Evolutionary conservation across 306 rosid species (phyloP), one percentile per base, ranked within the genome.

Genomic region (Medicago ruthenica): DNA sequence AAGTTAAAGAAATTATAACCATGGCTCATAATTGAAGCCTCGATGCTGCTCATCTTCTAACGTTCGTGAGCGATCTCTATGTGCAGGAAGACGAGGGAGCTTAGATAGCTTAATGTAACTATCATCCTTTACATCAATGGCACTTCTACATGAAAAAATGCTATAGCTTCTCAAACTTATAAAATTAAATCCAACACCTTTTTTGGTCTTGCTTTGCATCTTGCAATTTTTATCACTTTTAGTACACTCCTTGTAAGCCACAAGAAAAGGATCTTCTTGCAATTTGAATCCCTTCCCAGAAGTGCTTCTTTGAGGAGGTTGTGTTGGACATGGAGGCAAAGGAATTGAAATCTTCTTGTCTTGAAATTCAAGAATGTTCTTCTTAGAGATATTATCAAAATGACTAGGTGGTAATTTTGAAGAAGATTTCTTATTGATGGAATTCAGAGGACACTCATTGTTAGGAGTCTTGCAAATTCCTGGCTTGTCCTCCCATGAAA

Each of bases 401-500:
- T 12, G 24, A 9, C 14, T 63, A 37, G 15, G 15, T 54, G 73
- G 37, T 7, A 79, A 48, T 31, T 61, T 61, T 2, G 86, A 71
- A 16, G 59, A 18, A 24, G 73, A 16, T 37, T 73, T 67, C 71
- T 34, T 24, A 51, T 71, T 67, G 37, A n/a, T 55, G 78, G 67
- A 11, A 22, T 73, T 75, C 27, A 50, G 3, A 73, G 82, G 80
- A 77, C n/a, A 66, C 10, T 73, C 86, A 40, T 68, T 64, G 64
- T 77, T 70, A 3, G 69, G 61, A 45, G 78, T 82, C 87, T 92
- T 89, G 66, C 90, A 90, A 70, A 92, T 75, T 12, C 97, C 96
- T 0, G 96, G 97, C 51, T 82, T 85, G 82, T 86, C 92, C 75
- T 92, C 97, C 97, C 96, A 92, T 2, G 96, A 84, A 60, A 92